These are phyloP conservation scores for Endoconidiophora polonica DNA, from an alignment of 2,329 filamentous ascomycete species.

Conservation along the genomic window DNA sequence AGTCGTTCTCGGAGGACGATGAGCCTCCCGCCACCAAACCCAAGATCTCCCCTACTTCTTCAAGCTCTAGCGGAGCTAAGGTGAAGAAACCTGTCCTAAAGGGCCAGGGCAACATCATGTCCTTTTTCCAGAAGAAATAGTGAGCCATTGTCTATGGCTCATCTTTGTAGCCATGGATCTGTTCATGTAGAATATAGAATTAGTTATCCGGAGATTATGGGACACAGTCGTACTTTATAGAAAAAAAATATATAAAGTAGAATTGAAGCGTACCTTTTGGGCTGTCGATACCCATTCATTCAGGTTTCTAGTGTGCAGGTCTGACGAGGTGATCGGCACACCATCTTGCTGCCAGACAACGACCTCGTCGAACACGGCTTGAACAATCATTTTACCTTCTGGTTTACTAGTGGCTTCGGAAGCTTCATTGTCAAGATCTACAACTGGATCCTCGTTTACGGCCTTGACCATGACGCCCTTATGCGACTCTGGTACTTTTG, in stretches of 20 bases:
- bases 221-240: too few species aligned
- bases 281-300: slow-evolving; percentile 69
- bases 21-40: slow-evolving; percentile 31
- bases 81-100: slow-evolving; percentile 42
- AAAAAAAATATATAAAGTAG: too few species aligned
- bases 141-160: not conserved
- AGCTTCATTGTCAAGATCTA: slow-evolving; percentile 21
- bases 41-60: slow-evolving; percentile 28
- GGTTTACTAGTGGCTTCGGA: slow-evolving; percentile 19
- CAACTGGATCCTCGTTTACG: slow-evolving; percentile 20
- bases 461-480: slow-evolving; percentile 43
- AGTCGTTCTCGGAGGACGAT: slow-evolving; percentile 80
- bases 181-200: too few species aligned
- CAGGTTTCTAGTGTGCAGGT: slow-evolving; percentile 58
- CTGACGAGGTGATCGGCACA: slow-evolving; percentile 35
- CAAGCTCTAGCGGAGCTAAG: slow-evolving; percentile 31
- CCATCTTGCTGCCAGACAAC: slow-evolving; percentile 74
- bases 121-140: slow-evolving; percentile 74
- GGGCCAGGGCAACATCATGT: slow-evolving; percentile 72
- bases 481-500: slow-evolving; percentile 57
- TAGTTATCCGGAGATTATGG: too few species aligned
- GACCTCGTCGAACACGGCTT: slow-evolving; percentile 55
- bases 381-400: slow-evolving; percentile 41
- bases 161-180: not conserved
- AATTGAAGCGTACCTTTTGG: slow-evolving; percentile 33